Evolutionary conservation across 2,329 filamentous ascomycete genomes (phyloP), one percentile per base, ranked within the genome.

Genomic region (Cladosporium sphaerospermum): DNA sequence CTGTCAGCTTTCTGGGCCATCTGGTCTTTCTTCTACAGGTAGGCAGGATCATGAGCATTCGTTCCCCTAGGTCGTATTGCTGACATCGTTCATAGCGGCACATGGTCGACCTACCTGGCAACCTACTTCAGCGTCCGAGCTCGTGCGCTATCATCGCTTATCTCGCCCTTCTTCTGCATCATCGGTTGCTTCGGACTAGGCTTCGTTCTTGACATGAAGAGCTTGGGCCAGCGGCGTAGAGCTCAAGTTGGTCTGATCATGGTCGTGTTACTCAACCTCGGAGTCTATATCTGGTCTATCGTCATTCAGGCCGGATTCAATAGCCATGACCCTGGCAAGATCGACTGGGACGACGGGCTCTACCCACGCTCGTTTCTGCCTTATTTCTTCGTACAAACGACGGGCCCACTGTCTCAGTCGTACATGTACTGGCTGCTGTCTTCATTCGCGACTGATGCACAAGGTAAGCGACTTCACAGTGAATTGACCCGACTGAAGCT

Each of bases 141-240:
- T 6, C 66, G 67, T 28, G 67, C 65, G 2, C 39, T 67, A 5
- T 68, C 67, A 3, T 63, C 67, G 11, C 64, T 68, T 3, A 58
- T 69, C 19, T 47, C 45, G 34, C 45, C 45, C 13, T 47, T 47
- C 34, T 47, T 47, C 19, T 47, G 45, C 45, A 47, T 47, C 34
- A 13, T 47, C 19, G 45, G 45, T 8, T 47, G 45, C 14, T 28
- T 31, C 48, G 52, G 32, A 55, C 45, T 47, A 40, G 45, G 45
- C 1, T 77, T 75, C 53, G 71, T 93, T 78, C 73, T 82, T 84
- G 52, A 75, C 70, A 61, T 87, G 81, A 52, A 95, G 70, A 23
- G 86, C 82, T 57, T 81, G 73, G 8, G 87, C 79, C 59, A 80
- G 58, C 64, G 75, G 8, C 71, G 74, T 16, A 69, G 75, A 10